A percentile compares a stretch with the other conserved stretches of the same genome.
Evolutionary conservation across 805 yeast genomes (phyloP).

Genomic region (Wickerhamiella kazuoi): DNA sequence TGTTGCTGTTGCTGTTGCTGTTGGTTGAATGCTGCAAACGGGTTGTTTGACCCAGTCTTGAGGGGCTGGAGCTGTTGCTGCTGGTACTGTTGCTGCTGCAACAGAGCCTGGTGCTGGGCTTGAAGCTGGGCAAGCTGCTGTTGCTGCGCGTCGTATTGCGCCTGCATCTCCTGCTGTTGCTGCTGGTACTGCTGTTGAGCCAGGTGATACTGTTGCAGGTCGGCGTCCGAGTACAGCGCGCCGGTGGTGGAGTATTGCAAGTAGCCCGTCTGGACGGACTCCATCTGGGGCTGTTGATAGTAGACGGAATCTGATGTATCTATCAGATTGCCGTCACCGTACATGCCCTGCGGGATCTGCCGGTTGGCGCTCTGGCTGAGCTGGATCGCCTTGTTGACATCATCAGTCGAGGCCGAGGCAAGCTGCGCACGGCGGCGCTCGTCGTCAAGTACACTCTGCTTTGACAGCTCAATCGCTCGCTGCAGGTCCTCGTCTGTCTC

Average conservation of each 20-base stretch:
- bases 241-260: constrained; percentile 20
- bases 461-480: constrained; percentile 64
- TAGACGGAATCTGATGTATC: constrained; percentile 8
- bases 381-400: constrained; percentile 49
- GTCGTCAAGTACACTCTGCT: constrained; percentile 70
- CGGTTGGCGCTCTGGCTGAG: constrained; percentile 50
- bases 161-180: constrained; percentile 15
- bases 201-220: constrained; percentile 16
- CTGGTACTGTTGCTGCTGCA: constrained; percentile 5
- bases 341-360: constrained; percentile 24
- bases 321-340: constrained; percentile 3
- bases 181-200: constrained; percentile 9
- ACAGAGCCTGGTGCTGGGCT: background rate
- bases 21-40: constrained; percentile 36
- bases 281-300: constrained; percentile 14
- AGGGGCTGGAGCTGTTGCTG: constrained; percentile 29
- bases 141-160: constrained; percentile 15
- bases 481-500: constrained; percentile 54
- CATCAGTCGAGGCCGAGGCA: constrained; percentile 35
- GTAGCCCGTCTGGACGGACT: constrained; percentile 15
- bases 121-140: constrained; percentile 8
- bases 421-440: constrained; percentile 28
- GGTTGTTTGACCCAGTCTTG: constrained; percentile 60
- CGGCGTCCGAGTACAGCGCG: constrained; percentile 2
- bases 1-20: constrained; percentile 14